Percentiles rank a stretch among this genome's conserved stretches.
Conservation (phyloP, 1,284 basidiomycete species). For the Moesziomyces sp. region DNA sequence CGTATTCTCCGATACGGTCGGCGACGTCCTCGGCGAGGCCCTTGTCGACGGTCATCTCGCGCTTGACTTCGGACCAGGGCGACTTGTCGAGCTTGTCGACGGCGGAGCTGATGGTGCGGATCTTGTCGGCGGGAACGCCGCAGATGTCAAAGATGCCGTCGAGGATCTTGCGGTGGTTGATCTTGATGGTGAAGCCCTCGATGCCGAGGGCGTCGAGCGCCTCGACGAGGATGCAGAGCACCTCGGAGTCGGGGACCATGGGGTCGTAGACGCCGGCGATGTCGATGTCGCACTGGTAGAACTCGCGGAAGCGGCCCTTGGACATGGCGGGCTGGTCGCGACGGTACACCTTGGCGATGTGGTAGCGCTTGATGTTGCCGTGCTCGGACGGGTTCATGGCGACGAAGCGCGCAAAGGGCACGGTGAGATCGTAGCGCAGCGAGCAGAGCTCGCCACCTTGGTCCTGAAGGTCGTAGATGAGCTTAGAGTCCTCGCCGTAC, state of each 20-base stretch:
- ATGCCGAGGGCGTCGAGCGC: constrained; percentile 85
- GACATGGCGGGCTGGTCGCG: constrained; percentile 97
- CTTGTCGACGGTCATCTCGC: constrained; percentile 97
- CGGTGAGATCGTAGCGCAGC: constrained; percentile 92
- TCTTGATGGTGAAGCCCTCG: constrained; percentile 89
- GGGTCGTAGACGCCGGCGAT: constrained; percentile 87
- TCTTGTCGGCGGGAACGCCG: constrained; percentile 91
- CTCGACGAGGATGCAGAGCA: constrained; percentile 84
- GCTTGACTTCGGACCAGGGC: constrained; percentile 90
- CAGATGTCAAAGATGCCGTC: constrained; percentile 98
- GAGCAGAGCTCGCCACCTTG: constrained; percentile 98
- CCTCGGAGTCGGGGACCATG: constrained; percentile 96
- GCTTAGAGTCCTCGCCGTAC: constrained; percentile 86
- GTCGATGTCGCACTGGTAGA: constrained; percentile 98
- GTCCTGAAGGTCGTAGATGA: constrained; percentile 97
- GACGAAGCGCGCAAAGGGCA: constrained; percentile 93
- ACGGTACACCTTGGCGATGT: constrained; percentile 97
- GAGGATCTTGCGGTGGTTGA: constrained; percentile 92
- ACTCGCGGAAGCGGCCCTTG: constrained; percentile 98
- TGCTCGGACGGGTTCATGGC: constrained; percentile 88
- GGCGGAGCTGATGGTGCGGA: constrained; percentile 91
- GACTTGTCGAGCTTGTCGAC: constrained; percentile 98
- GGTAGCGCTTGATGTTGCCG: constrained; percentile 83
- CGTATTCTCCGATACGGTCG: constrained; percentile 96
- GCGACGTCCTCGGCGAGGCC: constrained; percentile 84